Conservation (phyloP, 108 stramenopile species). For the Nitzschia putrida region DNA sequence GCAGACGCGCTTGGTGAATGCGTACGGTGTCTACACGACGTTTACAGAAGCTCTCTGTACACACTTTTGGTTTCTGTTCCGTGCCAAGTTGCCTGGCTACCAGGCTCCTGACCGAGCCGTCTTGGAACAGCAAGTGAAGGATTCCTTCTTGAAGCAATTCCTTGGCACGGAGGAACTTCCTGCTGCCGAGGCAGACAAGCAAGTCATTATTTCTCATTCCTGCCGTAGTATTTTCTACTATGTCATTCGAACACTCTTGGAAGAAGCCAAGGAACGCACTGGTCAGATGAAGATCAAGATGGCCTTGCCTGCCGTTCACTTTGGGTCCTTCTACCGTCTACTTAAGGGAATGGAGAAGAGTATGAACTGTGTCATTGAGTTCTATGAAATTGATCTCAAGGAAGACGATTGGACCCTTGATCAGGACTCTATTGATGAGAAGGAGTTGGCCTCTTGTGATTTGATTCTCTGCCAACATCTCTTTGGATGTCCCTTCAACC, state of each 20-base stretch:
- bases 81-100: conserved; percentile 11
- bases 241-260: conserved; percentile 16
- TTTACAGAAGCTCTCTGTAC: conserved; percentile 13
- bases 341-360: conserved; percentile 26
- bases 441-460: conserved; percentile 19
- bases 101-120: not conserved
- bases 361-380: conserved; percentile 26
- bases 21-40: conserved; percentile 25
- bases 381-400: conserved; percentile 27
- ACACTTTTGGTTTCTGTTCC: conserved; percentile 21
- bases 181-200: not conserved
- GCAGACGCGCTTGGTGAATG: conserved; percentile 2
- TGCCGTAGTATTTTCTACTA: conserved; percentile 29
- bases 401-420: conserved; percentile 32
- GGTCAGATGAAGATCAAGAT: conserved; percentile 20
- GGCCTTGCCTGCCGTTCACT: conserved; percentile 13
- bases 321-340: conserved; percentile 29
- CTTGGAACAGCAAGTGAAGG: conserved; percentile 13
- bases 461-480: conserved; percentile 30
- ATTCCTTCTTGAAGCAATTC: conserved; percentile 10
- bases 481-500: conserved; percentile 24
- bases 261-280: conserved; percentile 10
- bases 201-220: conserved; percentile 17
- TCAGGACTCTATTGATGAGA: conserved; percentile 25
- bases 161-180: too few species aligned